A percentile compares a stretch with the other conserved stretches of the same genome.
Evolutionary conservation across 768 basidiomycete genomes (phyloP).

Genomic region (Tricholoma furcatifolium): DNA sequence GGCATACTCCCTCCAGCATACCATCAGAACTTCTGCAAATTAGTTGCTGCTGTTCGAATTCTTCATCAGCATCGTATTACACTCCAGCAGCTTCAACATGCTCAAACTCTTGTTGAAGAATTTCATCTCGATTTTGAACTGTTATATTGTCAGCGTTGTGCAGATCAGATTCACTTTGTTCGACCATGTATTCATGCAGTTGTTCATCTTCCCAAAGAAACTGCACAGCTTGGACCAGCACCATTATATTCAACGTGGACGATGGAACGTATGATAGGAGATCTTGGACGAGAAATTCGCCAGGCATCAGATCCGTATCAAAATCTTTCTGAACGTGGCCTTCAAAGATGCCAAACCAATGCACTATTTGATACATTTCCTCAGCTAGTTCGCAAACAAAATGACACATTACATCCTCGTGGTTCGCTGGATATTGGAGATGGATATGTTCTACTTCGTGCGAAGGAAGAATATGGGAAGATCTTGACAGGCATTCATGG

Average conservation of each 20-base stretch:
- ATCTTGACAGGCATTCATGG: constrained; percentile 2
- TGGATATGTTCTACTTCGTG: constrained; percentile 13
- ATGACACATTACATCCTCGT: neutral
- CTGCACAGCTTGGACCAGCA: constrained; percentile 19
- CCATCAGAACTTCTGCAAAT: constrained; percentile 30
- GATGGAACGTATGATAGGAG: constrained; percentile 31
- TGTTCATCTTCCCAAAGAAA: constrained; percentile 26
- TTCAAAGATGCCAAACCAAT: constrained; percentile 20
- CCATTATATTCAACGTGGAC: constrained; percentile 24
- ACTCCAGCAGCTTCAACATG: constrained; percentile 16
- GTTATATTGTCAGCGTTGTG: constrained; percentile 28
- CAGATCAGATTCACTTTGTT: constrained; percentile 30
- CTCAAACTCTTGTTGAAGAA: constrained; percentile 20
- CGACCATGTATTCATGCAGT: constrained; percentile 30
- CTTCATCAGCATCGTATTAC: constrained; percentile 25
- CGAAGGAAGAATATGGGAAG: constrained; percentile 12
- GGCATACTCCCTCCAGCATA: constrained; percentile 26
- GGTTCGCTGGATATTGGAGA: neutral
- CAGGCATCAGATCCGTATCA: constrained; percentile 27
- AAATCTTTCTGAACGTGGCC: constrained; percentile 22
- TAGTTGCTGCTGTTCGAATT: constrained; percentile 25
- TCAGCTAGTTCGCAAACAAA: neutral
- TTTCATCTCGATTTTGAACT: constrained; percentile 33
- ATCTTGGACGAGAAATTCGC: constrained; percentile 25
- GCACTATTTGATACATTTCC: constrained; percentile 8